Conservation (phyloP, 495 filamentous ascomycete species). For the Aspergillus bridgeri region DNA sequence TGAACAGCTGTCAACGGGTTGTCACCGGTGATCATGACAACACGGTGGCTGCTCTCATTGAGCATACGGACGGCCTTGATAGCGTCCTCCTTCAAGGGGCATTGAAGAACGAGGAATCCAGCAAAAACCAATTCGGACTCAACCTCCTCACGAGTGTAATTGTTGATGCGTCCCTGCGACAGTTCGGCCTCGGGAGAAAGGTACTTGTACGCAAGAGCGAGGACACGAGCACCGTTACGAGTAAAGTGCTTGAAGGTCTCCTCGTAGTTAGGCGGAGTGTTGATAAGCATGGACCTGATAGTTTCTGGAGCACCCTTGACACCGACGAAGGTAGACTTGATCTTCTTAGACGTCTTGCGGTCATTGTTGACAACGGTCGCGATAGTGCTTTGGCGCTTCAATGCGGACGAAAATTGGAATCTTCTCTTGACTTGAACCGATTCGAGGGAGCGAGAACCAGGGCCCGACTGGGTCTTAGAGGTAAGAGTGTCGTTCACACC, state of each 20-base stretch:
- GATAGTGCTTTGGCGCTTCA: slow-evolving; percentile 95
- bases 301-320: slow-evolving; percentile 98
- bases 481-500: slow-evolving; percentile 80
- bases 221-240: slow-evolving; percentile 85
- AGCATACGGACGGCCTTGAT: slow-evolving; percentile 92
- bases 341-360: slow-evolving; percentile 64
- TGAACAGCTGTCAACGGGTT: slow-evolving; percentile 96
- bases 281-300: slow-evolving; percentile 84
- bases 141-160: slow-evolving; percentile 86
- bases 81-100: slow-evolving; percentile 94
- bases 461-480: slow-evolving; percentile 44
- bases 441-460: slow-evolving; percentile 45
- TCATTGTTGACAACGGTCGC: slow-evolving; percentile 71
- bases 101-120: slow-evolving; percentile 93
- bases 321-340: slow-evolving; percentile 79
- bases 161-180: slow-evolving; percentile 80
- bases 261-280: slow-evolving; percentile 84
- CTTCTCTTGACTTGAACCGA: slow-evolving; percentile 89
- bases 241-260: slow-evolving; percentile 99
- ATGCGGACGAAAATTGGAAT: slow-evolving; percentile 96
- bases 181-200: slow-evolving; percentile 76
- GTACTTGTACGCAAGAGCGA: slow-evolving; percentile 92
- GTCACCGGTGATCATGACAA: slow-evolving; percentile 99
- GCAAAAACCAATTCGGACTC: slow-evolving; percentile 84
- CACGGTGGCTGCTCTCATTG: slow-evolving; percentile 96